These are phyloP conservation scores for Cadophora sp. DNA, from an alignment of 2,329 filamentous ascomycete species.

Conservation along the genomic window DNA sequence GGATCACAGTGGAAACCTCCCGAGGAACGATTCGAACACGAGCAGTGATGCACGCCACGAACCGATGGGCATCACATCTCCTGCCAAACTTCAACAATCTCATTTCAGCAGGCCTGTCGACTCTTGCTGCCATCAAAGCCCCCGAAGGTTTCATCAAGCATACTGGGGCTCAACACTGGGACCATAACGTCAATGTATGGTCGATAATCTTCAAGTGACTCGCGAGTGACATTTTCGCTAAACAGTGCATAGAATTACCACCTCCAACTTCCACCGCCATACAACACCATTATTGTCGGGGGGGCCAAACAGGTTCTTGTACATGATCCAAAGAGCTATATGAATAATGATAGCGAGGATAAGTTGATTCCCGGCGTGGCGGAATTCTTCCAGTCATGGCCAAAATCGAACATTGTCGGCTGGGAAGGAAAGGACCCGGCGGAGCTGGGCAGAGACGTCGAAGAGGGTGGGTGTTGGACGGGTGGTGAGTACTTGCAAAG, in stretches of 20 bases:
- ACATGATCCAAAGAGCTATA: background rate
- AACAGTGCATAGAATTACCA: background rate
- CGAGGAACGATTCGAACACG: background rate
- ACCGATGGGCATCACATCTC: constrained; percentile 1
- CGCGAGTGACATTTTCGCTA: background rate
- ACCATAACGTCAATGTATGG: background rate
- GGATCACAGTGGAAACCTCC: background rate
- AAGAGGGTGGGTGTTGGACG: background rate
- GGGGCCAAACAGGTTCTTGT: background rate
- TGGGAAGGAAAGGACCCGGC: background rate
- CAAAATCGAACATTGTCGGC: background rate
- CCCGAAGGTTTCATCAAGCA: constrained; percentile 2
- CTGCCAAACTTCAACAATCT: background rate
- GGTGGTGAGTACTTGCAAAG: background rate
- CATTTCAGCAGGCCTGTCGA: background rate
- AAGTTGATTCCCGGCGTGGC: background rate
- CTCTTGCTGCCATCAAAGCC: background rate
- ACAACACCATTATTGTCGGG: background rate
- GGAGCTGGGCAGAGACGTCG: background rate
- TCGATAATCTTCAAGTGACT: background rate
- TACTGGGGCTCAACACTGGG: background rate
- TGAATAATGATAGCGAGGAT: background rate
- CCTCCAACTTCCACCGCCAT: constrained; percentile 4
- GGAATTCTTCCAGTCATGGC: background rate
- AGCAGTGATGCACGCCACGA: background rate